Evolutionary conservation across 177 flowering plant species (phyloP).

Genomic region (Vitis hybrid): DNA sequence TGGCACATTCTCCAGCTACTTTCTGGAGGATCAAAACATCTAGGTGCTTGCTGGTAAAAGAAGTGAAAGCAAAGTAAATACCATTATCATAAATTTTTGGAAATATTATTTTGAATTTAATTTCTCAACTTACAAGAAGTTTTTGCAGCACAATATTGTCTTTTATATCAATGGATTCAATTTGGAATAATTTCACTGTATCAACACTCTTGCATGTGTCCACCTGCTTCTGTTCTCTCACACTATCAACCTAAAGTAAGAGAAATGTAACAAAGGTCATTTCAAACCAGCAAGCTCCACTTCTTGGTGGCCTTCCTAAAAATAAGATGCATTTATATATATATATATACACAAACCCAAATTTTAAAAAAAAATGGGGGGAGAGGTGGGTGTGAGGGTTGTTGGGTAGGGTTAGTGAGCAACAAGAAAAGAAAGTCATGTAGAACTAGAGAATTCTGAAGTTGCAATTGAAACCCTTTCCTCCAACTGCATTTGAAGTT

Average conservation of each 20-base stretch:
- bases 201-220: constrained; percentile 2
- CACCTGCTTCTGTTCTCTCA: constrained; percentile 10
- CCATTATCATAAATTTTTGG: background rate
- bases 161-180: constrained; percentile 25
- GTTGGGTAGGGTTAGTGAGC: too few species aligned
- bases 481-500: too few species aligned
- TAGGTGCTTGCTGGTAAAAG: constrained; percentile 56
- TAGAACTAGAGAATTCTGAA: too few species aligned
- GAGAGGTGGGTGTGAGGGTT: too few species aligned
- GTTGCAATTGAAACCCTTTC: too few species aligned
- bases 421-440: too few species aligned
- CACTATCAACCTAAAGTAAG: constrained; percentile 23
- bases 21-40: constrained; percentile 75
- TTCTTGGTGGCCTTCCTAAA: too few species aligned
- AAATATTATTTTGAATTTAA: background rate
- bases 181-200: constrained; percentile 9
- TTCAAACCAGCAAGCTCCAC: background rate
- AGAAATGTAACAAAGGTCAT: background rate
- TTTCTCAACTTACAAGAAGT: constrained; percentile 58
- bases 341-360: too few species aligned
- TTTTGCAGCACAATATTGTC: constrained; percentile 50
- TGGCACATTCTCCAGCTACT: constrained; percentile 43
- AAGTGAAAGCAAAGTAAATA: constrained; percentile 4
- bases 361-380: too few species aligned
- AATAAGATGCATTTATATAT: too few species aligned